Percentiles rank a stretch among this genome's conserved stretches.
phyloP scores from a whole-genome alignment of 1,284 basidiomycete species.

The Malassezia psittaci region DNA sequence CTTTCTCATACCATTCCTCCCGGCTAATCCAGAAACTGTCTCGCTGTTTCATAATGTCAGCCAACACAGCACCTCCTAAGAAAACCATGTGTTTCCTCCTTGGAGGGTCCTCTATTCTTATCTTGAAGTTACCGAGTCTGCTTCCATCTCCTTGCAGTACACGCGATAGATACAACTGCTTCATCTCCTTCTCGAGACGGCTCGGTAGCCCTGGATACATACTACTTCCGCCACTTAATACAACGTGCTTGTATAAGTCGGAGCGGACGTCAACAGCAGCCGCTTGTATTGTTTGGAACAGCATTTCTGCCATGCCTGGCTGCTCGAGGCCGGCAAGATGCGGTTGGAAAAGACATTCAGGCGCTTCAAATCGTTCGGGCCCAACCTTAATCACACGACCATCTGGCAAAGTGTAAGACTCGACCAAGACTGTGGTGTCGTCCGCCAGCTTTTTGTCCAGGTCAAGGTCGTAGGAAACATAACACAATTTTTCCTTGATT shows the following conservation, averaged over 20 bases:
- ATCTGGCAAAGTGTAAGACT: conserved; percentile 95
- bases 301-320: conserved; percentile 90
- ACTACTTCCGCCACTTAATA: conserved; percentile 80
- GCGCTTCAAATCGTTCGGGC: conserved; percentile 98
- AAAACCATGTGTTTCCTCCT: conserved; percentile 98
- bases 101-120: conserved; percentile 93
- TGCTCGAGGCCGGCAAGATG: conserved; percentile 95
- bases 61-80: conserved; percentile 70
- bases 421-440: conserved; percentile 91
- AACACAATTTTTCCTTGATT: conserved; percentile 98
- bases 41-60: conserved; percentile 93
- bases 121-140: conserved; percentile 96
- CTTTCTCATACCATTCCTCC: conserved; percentile 47
- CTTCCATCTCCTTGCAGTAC: conserved; percentile 76
- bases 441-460: conserved; percentile 85
- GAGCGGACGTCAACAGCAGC: conserved; percentile 81
- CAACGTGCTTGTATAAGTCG: conserved; percentile 96
- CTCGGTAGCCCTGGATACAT: conserved; percentile 98
- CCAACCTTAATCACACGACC: conserved; percentile 95
- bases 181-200: conserved; percentile 97
- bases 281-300: conserved; percentile 87
- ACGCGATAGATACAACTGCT: conserved; percentile 85
- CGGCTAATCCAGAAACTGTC: conserved; percentile 68
- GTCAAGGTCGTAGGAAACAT: conserved; percentile 84
- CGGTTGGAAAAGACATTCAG: conserved; percentile 99